Conservation (phyloP, 2,329 filamentous ascomycete species). For the Geosmithia putterillii region DNA sequence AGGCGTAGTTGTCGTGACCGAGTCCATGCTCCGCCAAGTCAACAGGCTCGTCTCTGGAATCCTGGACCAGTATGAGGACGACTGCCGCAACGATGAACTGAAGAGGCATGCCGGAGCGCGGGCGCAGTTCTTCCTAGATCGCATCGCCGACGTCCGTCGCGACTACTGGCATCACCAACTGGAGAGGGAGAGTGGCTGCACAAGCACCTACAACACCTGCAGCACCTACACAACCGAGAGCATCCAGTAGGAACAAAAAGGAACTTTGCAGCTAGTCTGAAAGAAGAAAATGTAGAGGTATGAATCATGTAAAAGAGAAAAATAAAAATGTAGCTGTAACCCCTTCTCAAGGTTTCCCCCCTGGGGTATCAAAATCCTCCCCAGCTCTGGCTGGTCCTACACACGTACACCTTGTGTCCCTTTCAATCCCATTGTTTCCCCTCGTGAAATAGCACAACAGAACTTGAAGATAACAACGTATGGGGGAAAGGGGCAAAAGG, state of each 20-base stretch:
- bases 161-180: slow-evolving; percentile 14
- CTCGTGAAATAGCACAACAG: neutral
- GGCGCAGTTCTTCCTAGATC: slow-evolving; percentile 18
- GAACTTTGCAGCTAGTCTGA: neutral
- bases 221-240: no score
- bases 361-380: neutral
- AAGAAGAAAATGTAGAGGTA: no score
- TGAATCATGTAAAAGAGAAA: neutral
- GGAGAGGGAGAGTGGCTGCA: neutral
- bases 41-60: slow-evolving; percentile 11
- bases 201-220: no score
- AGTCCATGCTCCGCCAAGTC: slow-evolving; percentile 11
- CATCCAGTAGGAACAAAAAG: neutral
- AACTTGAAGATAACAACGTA: neutral
- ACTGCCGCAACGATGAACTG: slow-evolving; percentile 8
- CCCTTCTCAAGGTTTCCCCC: no score
- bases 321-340: neutral
- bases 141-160: slow-evolving; percentile 10
- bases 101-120: slow-evolving; percentile 9
- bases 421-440: no score
- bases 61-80: slow-evolving; percentile 19
- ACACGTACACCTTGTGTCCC: no score
- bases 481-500: neutral
- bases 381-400: no score
- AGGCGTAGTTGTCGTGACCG: slow-evolving; percentile 11